A percentile compares a stretch with the other conserved stretches of the same genome.
Conservation (phyloP, 2,329 filamentous ascomycete genomes). For the Pseudocercospora fijiensis region DNA sequence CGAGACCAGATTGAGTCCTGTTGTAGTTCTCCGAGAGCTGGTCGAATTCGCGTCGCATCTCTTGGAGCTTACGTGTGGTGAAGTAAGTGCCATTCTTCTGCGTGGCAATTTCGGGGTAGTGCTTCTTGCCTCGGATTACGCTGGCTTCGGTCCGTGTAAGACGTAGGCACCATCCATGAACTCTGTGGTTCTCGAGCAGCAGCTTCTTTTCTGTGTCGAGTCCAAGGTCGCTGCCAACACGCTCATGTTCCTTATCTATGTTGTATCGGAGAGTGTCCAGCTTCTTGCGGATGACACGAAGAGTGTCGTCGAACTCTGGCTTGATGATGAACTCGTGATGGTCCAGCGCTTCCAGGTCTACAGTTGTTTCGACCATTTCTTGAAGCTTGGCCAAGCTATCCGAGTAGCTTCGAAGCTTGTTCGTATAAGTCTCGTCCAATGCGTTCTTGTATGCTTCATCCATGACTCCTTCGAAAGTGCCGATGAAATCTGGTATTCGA, state of each 20-base stretch:
- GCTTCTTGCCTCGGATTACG: conserved; percentile 86
- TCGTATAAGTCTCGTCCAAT: conserved; percentile 82
- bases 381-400: conserved; percentile 81
- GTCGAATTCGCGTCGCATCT: conserved; percentile 84
- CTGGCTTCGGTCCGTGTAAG: conserved; percentile 86
- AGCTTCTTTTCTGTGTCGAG: conserved; percentile 98
- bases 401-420: conserved; percentile 70
- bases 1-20: conserved; percentile 85
- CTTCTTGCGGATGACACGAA: conserved; percentile 85
- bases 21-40: conserved; percentile 94
- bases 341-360: conserved; percentile 91
- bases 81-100: conserved; percentile 99
- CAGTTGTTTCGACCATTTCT: conserved; percentile 98
- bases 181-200: conserved; percentile 92
- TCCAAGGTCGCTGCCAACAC: conserved; percentile 74
- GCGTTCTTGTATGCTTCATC: conserved; percentile 89
- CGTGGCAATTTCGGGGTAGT: conserved; percentile 92
- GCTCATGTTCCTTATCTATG: conserved; percentile 78
- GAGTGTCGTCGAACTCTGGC: conserved; percentile 88
- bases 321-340: conserved; percentile 99
- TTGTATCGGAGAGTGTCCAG: conserved; percentile 79
- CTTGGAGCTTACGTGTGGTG: conserved; percentile 78
- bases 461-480: conserved; percentile 87
- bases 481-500: conserved; percentile 83
- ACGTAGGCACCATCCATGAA: conserved; percentile 95